These are phyloP conservation scores for Chiua virens DNA, from an alignment of 768 basidiomycete species.

Conservation along the genomic window DNA sequence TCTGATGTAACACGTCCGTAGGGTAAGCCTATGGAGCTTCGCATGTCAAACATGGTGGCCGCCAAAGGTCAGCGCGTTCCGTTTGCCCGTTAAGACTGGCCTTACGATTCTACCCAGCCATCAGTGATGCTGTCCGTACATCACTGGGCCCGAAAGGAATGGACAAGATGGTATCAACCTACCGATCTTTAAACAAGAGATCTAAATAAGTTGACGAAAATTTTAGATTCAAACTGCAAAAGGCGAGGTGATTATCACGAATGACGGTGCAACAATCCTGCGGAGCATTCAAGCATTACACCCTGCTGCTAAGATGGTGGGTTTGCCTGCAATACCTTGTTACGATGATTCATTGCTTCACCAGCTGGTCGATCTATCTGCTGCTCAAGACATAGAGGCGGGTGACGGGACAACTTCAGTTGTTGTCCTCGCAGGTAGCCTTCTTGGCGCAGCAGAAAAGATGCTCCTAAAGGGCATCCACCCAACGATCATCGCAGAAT, in stretches of 20 bases:
- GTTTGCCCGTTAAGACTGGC: background rate
- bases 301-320: conserved; percentile 97
- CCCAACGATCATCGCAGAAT: conserved; percentile 94
- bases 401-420: conserved; percentile 98
- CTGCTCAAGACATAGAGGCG: conserved; percentile 97
- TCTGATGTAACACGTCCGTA: conserved; percentile 39
- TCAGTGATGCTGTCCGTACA: conserved; percentile 96
- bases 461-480: conserved; percentile 97
- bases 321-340: background rate
- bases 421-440: conserved; percentile 91
- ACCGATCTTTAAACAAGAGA: conserved; percentile 10
- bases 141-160: conserved; percentile 96
- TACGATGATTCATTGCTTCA: conserved; percentile 1
- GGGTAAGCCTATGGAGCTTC: conserved; percentile 98
- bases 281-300: conserved; percentile 95
- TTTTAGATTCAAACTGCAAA: conserved; percentile 90
- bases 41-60: conserved; percentile 95
- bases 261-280: conserved; percentile 97
- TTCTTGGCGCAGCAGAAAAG: conserved; percentile 94
- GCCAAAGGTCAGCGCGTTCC: conserved; percentile 72
- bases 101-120: conserved; percentile 52
- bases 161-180: conserved; percentile 91
- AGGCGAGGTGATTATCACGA: conserved; percentile 97
- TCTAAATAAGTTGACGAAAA: conserved; percentile 11
- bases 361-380: conserved; percentile 95